Percentiles rank a stretch among this genome's conserved stretches.
These are phyloP conservation scores for Picea engelmannii DNA, from an alignment of 83 land plant species.

Conservation along the genomic window DNA sequence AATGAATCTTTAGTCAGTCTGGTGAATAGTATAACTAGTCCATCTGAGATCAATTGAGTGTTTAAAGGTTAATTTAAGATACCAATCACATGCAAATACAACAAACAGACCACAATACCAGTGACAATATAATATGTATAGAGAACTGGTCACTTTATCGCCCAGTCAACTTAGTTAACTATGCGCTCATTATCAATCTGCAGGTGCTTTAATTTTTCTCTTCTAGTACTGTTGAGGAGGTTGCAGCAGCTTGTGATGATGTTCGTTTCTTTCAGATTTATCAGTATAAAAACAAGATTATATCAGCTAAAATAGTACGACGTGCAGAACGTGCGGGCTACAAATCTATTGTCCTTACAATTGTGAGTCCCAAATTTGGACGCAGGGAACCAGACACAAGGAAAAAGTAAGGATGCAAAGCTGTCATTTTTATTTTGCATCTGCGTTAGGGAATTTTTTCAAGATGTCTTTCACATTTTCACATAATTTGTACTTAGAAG, in stretches of 20 bases:
- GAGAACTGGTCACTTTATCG: not conserved
- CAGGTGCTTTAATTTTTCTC: constrained; percentile 63
- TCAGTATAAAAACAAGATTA: constrained; percentile 51
- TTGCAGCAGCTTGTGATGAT: constrained; percentile 67
- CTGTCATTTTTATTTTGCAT: too few species aligned
- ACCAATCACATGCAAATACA: not conserved
- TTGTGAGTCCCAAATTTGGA: constrained; percentile 70
- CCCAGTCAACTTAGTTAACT: not conserved
- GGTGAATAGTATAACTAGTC: not conserved
- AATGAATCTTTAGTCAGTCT: not conserved
- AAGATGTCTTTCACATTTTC: too few species aligned
- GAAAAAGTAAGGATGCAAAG: not conserved
- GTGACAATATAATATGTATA: not conserved
- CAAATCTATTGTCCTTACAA: constrained; percentile 79
- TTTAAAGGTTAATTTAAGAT: not conserved
- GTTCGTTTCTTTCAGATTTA: constrained; percentile 78
- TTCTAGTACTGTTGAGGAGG: constrained; percentile 62
- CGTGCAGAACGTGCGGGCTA: constrained; percentile 77
- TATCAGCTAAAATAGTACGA: constrained; percentile 55
- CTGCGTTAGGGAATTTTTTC: too few species aligned
- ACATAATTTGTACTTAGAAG: too few species aligned
- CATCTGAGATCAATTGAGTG: not conserved
- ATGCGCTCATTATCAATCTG: constrained; percentile 21
- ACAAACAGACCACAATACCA: not conserved
- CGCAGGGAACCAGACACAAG: constrained; percentile 74